These are phyloP conservation scores for Paecilomyces formosus DNA, from an alignment of 2,329 filamentous ascomycete genomes.

Conservation along the genomic window DNA sequence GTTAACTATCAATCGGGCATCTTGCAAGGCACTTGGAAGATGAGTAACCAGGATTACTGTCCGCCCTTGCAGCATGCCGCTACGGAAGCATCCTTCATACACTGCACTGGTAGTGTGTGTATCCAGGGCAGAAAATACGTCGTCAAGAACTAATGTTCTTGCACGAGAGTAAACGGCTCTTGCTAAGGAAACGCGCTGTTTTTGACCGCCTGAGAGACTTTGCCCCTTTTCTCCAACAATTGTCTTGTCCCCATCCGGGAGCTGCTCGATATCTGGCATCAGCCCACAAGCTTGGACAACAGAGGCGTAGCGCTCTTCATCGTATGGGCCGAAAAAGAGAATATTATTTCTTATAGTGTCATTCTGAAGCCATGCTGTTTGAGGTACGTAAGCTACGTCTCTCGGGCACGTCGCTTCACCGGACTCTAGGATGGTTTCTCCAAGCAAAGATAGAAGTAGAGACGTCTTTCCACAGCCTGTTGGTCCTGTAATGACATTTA, in stretches of 20 bases:
- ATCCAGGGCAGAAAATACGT: constrained; percentile 54
- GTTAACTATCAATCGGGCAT: constrained; percentile 12
- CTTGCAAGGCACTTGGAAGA: constrained; percentile 14
- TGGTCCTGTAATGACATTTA: constrained; percentile 49
- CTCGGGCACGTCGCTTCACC: constrained; percentile 31
- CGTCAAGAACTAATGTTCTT: constrained; percentile 49
- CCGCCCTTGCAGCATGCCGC: constrained; percentile 46
- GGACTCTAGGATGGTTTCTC: constrained; percentile 17
- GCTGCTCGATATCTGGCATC: constrained; percentile 47
- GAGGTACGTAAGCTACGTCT: constrained; percentile 53
- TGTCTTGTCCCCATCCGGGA: constrained; percentile 51
- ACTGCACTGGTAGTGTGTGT: constrained; percentile 50
- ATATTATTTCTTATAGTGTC: constrained; percentile 61
- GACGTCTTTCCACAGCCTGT: constrained; percentile 54
- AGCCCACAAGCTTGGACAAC: constrained; percentile 57
- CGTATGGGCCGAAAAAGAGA: constrained; percentile 52
- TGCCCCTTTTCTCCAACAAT: constrained; percentile 57
- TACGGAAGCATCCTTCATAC: constrained; percentile 53
- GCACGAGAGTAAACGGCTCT: constrained; percentile 52
- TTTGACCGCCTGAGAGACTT: constrained; percentile 57
- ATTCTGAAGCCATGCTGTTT: constrained; percentile 59
- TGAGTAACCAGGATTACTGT: constrained; percentile 54
- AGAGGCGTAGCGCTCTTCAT: constrained; percentile 49
- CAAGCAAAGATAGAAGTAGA: constrained; percentile 31
- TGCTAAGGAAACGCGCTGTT: constrained; percentile 53